Evolutionary conservation across 2,329 filamentous ascomycete species (phyloP), one percentile per base, ranked within the genome.

Genomic region (Drechslerella coelobrocha): DNA sequence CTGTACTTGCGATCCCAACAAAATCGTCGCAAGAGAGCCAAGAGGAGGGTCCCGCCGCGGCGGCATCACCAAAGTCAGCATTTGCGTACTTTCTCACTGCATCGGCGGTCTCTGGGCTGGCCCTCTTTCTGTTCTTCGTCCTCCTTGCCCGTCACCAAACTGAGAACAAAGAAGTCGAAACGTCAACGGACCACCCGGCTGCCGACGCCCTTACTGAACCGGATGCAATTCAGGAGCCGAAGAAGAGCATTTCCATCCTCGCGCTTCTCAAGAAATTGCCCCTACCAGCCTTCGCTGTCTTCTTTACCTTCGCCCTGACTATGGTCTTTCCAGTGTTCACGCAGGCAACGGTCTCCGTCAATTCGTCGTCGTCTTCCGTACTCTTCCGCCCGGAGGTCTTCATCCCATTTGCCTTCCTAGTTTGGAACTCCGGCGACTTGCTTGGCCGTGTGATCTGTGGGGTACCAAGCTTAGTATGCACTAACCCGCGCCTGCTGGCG

Each of bases 311-410:
- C 76, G 80, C 84, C 43, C 81, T 93, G 60, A 92, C 92, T 53
- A 97, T 99, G 93, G 87, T 94, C 78, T 97, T 92, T 81, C 94
- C 94, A 0, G 90, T 97, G 71, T 95, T 95, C 79, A 97, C 94
- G 0, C 82, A 75, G 51, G 62, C 69, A 1, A 75, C 73, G 10
- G 53, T 73, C 34, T 76, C 75, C 9, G 62, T 73, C 5, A 72
- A 72, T 56, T 53, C 73, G 1, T 10, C 4, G 66, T 75, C n/a
- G 75, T 78, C 27, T 10, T 81, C 83, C 10, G 80, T 83, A 14
- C 80, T 95, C 14, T 85, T 95, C 73, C 85, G 86, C 56, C 86
- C 90, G 0, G 83, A 86, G 0, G 87, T 88, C 14, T 99, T 97
- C 78, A 92, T 97, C 65, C 92, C 94, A 0, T 83, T 97, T 0